Base-by-base conservation (phyloP, 768 basidiomycete species). In the Kwoniella mangroviensis region DNA sequence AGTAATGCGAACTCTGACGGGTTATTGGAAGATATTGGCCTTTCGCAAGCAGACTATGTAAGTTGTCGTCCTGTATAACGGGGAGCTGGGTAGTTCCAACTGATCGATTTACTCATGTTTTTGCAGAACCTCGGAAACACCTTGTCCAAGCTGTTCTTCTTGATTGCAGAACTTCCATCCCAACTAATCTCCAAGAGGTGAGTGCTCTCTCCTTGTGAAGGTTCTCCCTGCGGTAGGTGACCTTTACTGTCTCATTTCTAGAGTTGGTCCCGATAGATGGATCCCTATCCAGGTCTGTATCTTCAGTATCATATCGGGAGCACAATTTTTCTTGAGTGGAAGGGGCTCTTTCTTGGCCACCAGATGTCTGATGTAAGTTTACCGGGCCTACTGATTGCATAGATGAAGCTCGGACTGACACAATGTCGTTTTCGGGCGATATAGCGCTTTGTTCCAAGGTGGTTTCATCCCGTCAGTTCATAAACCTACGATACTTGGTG, bases 1-100 rank as follows among this genome's bases (percentile, higher is more conserved):
- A 86, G 86, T 0, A 89, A 89, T 77, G 90, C 90, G 40, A 90
- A 90, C 73, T 86, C 89, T 3, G 89, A 90, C 79, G 90, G 89
- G 77, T 87, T 91, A 72, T 82, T 91, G 17, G 67, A 82, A 3
- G 89, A 90, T 75, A 85, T 91, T 4, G 75, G 84, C 2, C 83
- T 91, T 69, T 89, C 86, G n/a, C 76, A 79, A 57, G 75, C 70
- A n/a, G 81, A 82, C 49, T 84, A 82, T 73, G 73, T 74, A 24
- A 49, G 74, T 7, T 71, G n/a, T 22, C 54, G 3, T 34, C 54
- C 21, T 22, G 15, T 54, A 34, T 7, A 6, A 6, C 34, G 5
- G 34, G 34, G 49, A 56, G 63, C 43, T 15, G n/a, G 12, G 41
- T 1, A 51, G 22, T 19, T 19, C 40, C 21, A n/a, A 43, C 0